Conservation (phyloP, 306 rosid genomes). For the Quercus glauca region DNA sequence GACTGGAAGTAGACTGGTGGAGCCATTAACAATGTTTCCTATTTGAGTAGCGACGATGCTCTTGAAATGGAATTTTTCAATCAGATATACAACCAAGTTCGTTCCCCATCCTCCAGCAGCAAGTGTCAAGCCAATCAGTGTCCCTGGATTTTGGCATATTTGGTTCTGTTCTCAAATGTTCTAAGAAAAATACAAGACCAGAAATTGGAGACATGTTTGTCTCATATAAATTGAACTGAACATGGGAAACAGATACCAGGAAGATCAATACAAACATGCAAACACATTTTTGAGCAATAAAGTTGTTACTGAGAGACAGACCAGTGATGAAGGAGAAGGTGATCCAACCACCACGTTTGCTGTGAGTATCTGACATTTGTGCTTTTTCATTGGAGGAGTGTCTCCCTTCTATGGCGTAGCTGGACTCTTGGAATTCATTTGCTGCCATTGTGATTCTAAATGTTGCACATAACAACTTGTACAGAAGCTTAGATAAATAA, state of each 20-base stretch:
- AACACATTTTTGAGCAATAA: too few relatives aligned
- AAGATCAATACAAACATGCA: too few relatives aligned
- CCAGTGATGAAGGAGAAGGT: conserved; percentile 44
- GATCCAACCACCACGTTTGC: conserved; percentile 44
- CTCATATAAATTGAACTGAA: too few relatives aligned
- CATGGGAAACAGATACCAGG: too few relatives aligned
- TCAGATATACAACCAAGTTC: conserved; percentile 47
- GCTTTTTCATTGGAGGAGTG: neutral
- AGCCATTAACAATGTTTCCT: conserved; percentile 34
- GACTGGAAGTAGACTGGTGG: conserved; percentile 32
- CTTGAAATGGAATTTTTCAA: conserved; percentile 32
- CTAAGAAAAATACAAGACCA: too few relatives aligned
- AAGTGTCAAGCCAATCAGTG: conserved; percentile 26
- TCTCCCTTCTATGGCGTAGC: too few relatives aligned
- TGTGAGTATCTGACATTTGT: neutral
- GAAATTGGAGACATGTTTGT: too few relatives aligned
- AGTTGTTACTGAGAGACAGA: conserved; percentile 1
- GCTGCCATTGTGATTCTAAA: conserved; percentile 14
- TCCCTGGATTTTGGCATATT: conserved; percentile 50
- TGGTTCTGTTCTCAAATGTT: conserved; percentile 4
- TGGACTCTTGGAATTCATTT: too few relatives aligned
- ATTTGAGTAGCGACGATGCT: conserved; percentile 48
- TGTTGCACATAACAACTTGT: conserved; percentile 3
- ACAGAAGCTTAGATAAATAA: too few relatives aligned
- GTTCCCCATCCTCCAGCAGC: conserved; percentile 26